phyloP scores from a whole-genome alignment of 805 yeast genomes.

The Soucietia sequanensis region DNA sequence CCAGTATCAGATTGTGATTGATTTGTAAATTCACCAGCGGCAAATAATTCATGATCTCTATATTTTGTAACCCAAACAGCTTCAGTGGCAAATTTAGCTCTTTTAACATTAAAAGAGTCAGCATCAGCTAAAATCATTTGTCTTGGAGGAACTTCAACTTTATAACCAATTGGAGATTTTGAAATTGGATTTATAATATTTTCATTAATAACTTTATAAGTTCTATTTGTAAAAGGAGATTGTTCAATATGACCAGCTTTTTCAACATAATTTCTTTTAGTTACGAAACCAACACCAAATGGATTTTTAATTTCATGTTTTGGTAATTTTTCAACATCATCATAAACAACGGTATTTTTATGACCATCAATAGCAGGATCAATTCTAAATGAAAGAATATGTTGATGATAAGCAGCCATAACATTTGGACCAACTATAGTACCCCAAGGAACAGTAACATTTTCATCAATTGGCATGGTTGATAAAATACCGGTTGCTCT shows the following conservation, averaged over 20 bases:
- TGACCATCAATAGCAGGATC: conserved; percentile 85
- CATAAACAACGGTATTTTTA: conserved; percentile 68
- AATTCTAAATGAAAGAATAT: conserved; percentile 72
- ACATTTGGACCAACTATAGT: conserved; percentile 78
- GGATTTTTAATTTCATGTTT: conserved; percentile 55
- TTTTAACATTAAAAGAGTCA: conserved; percentile 61
- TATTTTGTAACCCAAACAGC: conserved; percentile 83
- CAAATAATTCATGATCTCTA: conserved; percentile 66
- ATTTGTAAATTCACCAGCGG: conserved; percentile 86
- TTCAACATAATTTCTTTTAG: conserved; percentile 63
- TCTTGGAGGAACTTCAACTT: conserved; percentile 69
- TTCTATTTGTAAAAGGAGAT: conserved; percentile 72
- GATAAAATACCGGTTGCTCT: conserved; percentile 87
- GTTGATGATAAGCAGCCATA: conserved; percentile 84
- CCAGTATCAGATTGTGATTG: conserved; percentile 74
- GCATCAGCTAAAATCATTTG: conserved; percentile 71
- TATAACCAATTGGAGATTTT: conserved; percentile 73
- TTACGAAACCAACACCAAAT: conserved; percentile 66
- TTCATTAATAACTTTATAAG: conserved; percentile 74
- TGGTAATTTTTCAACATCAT: conserved; percentile 64
- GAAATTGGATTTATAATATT: conserved; percentile 66
- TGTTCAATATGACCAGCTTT: conserved; percentile 72
- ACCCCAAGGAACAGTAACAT: conserved; percentile 66
- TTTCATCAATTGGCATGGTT: conserved; percentile 77
- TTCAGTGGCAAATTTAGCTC: conserved; percentile 75